Evolutionary conservation across 116 monocot genomes (phyloP).

Genomic region (Zostera marina): DNA sequence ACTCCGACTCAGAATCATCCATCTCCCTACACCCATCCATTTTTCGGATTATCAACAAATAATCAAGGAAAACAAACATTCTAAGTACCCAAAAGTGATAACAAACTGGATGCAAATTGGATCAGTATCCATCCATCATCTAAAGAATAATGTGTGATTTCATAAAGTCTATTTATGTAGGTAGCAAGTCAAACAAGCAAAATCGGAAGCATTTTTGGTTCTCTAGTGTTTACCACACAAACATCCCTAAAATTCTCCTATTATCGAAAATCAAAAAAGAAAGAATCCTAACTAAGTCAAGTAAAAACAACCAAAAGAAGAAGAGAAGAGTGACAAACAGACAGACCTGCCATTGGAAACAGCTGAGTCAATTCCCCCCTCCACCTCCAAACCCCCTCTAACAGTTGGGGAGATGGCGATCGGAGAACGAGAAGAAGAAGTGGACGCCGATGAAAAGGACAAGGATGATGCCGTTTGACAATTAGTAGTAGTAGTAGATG

Average conservation of each 20-base stretch:
- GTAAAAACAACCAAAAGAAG: not conserved
- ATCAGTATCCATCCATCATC: not conserved
- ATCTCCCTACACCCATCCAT: not conserved
- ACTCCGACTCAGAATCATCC: not conserved
- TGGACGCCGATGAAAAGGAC: conserved; percentile 1
- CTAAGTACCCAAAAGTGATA: not conserved
- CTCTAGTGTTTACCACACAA: no score
- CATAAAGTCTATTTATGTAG: no score
- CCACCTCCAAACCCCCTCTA: not conserved
- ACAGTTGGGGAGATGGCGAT: not conserved
- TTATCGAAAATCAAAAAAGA: not conserved
- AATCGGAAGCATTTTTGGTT: no score
- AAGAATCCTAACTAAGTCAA: not conserved
- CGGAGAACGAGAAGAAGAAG: not conserved
- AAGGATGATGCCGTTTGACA: not conserved
- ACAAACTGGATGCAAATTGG: not conserved
- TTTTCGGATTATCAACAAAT: not conserved
- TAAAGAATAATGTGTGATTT: no score
- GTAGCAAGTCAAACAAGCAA: no score
- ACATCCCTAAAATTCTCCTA: no score
- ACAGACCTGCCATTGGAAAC: conserved; percentile 2
- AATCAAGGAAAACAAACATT: not conserved
- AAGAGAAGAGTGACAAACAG: not conserved
- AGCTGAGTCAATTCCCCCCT: not conserved
- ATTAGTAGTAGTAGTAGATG: not conserved